Conservation (phyloP, 768 basidiomycete genomes). For the Lentinula edodes region DNA sequence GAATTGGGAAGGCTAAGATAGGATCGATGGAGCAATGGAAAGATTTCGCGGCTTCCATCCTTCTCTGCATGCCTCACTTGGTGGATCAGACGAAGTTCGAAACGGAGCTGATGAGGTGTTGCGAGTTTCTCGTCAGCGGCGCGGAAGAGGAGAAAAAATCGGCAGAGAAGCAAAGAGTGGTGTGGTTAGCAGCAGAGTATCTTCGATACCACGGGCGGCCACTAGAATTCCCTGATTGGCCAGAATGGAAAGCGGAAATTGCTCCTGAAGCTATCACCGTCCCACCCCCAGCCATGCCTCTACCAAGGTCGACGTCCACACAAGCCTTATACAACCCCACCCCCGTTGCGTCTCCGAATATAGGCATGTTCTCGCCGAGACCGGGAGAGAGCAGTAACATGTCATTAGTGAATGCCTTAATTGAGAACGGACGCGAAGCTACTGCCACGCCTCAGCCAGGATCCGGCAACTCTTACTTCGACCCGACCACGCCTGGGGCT, state of each 20-base stretch:
- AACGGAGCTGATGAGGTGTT: conserved; percentile 62
- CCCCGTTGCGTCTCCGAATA: conserved; percentile 27
- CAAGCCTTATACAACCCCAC: conserved; percentile 50
- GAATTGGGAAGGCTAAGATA: conserved; percentile 14
- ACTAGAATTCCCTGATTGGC: conserved; percentile 49
- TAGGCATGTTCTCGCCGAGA: conserved; percentile 49
- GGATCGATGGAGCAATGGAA: conserved; percentile 40
- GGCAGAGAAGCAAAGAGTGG: conserved; percentile 39
- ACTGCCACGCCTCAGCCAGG: not conserved
- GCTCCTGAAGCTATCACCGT: conserved; percentile 36
- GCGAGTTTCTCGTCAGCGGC: conserved; percentile 57
- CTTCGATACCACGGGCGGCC: conserved; percentile 51
- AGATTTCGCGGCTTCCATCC: conserved; percentile 54
- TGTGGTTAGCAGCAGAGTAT: conserved; percentile 66
- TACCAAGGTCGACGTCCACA: conserved; percentile 43
- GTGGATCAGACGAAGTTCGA: conserved; percentile 57
- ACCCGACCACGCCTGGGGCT: not conserved
- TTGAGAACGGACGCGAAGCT: conserved; percentile 10
- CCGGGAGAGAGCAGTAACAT: conserved; percentile 34
- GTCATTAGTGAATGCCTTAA: conserved; percentile 43
- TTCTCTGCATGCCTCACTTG: conserved; percentile 56
- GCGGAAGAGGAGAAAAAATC: conserved; percentile 37
- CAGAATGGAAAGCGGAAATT: conserved; percentile 46
- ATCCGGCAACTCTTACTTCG: not conserved
- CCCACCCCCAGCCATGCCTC: conserved; percentile 26